Conservation (phyloP, 2,329 filamentous ascomycete genomes). For the Alternaria arborescens region DNA sequence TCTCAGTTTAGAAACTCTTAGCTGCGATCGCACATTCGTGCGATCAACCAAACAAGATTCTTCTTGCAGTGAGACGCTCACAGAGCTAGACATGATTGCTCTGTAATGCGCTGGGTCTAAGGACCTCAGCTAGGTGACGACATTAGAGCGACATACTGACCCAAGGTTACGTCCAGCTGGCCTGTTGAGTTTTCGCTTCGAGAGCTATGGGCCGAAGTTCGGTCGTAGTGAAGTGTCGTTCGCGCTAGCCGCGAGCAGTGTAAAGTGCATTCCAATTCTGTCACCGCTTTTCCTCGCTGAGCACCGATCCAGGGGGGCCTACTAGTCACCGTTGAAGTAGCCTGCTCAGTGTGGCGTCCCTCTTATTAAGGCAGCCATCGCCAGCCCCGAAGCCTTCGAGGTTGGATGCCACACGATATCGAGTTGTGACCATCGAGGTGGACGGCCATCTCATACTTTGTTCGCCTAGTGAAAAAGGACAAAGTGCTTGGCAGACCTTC, state of each 20-base stretch:
- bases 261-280: slow-evolving; percentile 20
- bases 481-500: background rate
- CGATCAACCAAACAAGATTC: background rate
- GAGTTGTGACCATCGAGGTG: background rate
- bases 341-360: background rate
- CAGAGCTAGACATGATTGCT: background rate
- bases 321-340: slow-evolving; percentile 14
- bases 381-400: background rate
- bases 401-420: background rate
- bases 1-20: background rate
- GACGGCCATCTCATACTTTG: background rate
- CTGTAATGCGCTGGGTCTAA: background rate
- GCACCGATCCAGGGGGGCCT: slow-evolving; percentile 3
- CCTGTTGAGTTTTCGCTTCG: slow-evolving; percentile 6
- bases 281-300: slow-evolving; percentile 37
- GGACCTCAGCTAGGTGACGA: background rate
- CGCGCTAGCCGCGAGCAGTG: slow-evolving; percentile 21
- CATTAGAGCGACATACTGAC: slow-evolving; percentile 6
- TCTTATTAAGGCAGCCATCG: background rate
- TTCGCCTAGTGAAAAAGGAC: background rate
- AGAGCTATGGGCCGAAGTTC: slow-evolving; percentile 28
- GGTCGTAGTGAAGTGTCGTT: slow-evolving; percentile 22
- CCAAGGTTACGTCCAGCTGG: slow-evolving; percentile 15
- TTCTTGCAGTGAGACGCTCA: background rate
- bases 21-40: background rate